Percentiles rank a stretch among this genome's conserved stretches.
Conservation (phyloP, 495 filamentous ascomycete species). For the Emericellopsis terricola region DNA sequence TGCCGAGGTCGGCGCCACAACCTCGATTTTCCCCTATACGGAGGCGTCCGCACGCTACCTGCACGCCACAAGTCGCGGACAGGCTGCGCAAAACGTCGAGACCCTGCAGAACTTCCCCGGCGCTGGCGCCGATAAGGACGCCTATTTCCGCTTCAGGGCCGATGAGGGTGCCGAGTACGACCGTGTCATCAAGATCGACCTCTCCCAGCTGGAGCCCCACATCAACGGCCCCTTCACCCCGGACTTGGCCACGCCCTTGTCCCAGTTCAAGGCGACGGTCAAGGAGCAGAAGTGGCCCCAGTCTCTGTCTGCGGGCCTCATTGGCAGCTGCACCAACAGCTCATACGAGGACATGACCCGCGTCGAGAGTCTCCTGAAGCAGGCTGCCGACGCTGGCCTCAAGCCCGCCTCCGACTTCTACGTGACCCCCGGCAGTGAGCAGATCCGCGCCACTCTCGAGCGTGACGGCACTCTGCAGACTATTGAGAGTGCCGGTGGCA, state of each 20-base stretch:
- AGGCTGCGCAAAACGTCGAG: slow-evolving; percentile 46
- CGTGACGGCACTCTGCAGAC: slow-evolving; percentile 69
- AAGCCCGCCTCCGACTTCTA: slow-evolving; percentile 84
- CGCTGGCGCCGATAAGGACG: slow-evolving; percentile 14
- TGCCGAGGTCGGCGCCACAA: slow-evolving; percentile 90
- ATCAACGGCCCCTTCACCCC: slow-evolving; percentile 97
- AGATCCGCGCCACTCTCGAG: slow-evolving; percentile 85
- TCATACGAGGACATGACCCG: slow-evolving; percentile 98
- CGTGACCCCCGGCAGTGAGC: slow-evolving; percentile 89
- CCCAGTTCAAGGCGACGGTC: slow-evolving; percentile 68
- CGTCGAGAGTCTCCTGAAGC: slow-evolving; percentile 78
- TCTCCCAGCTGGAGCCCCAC: slow-evolving; percentile 82
- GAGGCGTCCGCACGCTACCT: slow-evolving; percentile 49
- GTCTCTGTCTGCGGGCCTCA: slow-evolving; percentile 78
- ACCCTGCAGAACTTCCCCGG: slow-evolving; percentile 27
- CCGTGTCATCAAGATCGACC: slow-evolving; percentile 76
- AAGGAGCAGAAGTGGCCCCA: slow-evolving; percentile 76
- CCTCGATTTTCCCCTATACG: slow-evolving; percentile 60
- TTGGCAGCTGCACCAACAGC: slow-evolving; percentile 96
- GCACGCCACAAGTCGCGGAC: slow-evolving; percentile 57
- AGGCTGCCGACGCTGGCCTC: slow-evolving; percentile 69
- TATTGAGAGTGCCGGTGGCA: slow-evolving; percentile 75
- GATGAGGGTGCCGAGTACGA: slow-evolving; percentile 78
- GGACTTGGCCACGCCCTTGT: slow-evolving; percentile 81
- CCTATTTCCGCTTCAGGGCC: slow-evolving; percentile 36